Evolutionary conservation across 2,329 filamentous ascomycete genomes (phyloP).

Genomic region (Trichophaea hybrida): DNA sequence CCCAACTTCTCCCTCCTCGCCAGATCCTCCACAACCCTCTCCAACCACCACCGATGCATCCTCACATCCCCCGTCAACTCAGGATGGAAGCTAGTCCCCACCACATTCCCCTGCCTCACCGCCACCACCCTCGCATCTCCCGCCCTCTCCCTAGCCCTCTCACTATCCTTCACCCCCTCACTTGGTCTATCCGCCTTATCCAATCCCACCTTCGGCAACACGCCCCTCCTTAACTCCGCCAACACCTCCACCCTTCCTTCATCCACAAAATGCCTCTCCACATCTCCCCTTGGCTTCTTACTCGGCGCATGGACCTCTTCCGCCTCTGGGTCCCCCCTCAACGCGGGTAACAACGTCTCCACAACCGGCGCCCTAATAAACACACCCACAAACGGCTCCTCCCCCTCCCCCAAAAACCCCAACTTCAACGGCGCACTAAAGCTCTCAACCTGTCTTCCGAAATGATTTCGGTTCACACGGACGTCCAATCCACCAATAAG

Average conservation of each 20-base stretch:
- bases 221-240: conserved; percentile 7
- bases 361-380: conserved; percentile 94
- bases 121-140: conserved; percentile 62
- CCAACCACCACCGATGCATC: conserved; percentile 89
- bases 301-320: conserved; percentile 28
- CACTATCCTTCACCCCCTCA: conserved; percentile 3
- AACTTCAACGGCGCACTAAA: conserved; percentile 39
- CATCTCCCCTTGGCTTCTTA: conserved; percentile 26
- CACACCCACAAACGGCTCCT: conserved; percentile 57
- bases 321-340: conserved; percentile 34
- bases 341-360: conserved; percentile 54
- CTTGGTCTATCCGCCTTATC: conserved; percentile 18
- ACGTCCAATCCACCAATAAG: conserved; percentile 76
- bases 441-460: conserved; percentile 82
- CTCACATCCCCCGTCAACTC: conserved; percentile 77
- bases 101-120: conserved; percentile 76
- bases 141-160: conserved; percentile 24
- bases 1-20: conserved; percentile 20
- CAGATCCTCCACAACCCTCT: conserved; percentile 44
- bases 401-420: conserved; percentile 20
- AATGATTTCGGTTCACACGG: conserved; percentile 84
- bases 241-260: conserved; percentile 29
- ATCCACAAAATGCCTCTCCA: conserved; percentile 33
- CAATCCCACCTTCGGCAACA: conserved; percentile 16
- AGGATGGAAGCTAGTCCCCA: conserved; percentile 91